These are phyloP conservation scores for Discostella stelligeroides DNA, from an alignment of 108 stramenopile genomes.

Conservation along the genomic window DNA sequence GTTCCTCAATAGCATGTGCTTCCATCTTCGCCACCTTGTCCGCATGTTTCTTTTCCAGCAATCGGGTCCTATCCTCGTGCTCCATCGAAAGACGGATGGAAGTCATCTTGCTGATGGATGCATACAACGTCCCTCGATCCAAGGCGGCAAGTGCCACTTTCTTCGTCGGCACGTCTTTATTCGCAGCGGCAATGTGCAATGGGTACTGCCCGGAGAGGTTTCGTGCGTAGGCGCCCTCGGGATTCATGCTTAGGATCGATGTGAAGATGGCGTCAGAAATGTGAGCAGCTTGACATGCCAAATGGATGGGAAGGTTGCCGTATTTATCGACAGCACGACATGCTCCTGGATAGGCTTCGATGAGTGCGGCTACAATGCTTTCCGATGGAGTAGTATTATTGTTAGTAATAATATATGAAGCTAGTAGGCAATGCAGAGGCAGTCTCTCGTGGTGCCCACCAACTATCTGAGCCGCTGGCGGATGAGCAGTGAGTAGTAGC, in stretches of 20 bases:
- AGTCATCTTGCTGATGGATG: slow-evolving; percentile 39
- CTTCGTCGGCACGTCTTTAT: slow-evolving; percentile 17
- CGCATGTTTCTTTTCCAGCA: slow-evolving; percentile 20
- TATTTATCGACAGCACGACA: slow-evolving; percentile 11
- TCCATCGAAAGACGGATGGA: slow-evolving; percentile 22
- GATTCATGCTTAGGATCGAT: slow-evolving; percentile 27
- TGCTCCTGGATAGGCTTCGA: slow-evolving; percentile 29
- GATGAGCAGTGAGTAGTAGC: slow-evolving; percentile 10
- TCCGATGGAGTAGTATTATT: not conserved
- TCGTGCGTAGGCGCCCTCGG: slow-evolving; percentile 37
- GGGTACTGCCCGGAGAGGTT: slow-evolving; percentile 25
- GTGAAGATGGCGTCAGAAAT: slow-evolving; percentile 24
- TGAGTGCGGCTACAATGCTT: slow-evolving; percentile 7
- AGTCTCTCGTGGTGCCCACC: slow-evolving; percentile 8
- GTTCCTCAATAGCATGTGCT: slow-evolving; percentile 21
- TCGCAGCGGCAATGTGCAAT: slow-evolving; percentile 15
- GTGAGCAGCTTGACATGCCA: slow-evolving; percentile 11
- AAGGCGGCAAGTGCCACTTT: slow-evolving; percentile 30
- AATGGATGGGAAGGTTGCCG: slow-evolving; percentile 30
- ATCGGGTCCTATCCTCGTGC: slow-evolving; percentile 12
- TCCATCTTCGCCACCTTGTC: slow-evolving; percentile 29
- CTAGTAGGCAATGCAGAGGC: slow-evolving; percentile 21
- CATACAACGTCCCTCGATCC: slow-evolving; percentile 41
- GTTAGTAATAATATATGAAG: too few relatives aligned
- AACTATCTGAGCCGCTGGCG: slow-evolving; percentile 1